Conservation (phyloP, 1,284 basidiomycete genomes). For the Ustilago bromivora region DNA sequence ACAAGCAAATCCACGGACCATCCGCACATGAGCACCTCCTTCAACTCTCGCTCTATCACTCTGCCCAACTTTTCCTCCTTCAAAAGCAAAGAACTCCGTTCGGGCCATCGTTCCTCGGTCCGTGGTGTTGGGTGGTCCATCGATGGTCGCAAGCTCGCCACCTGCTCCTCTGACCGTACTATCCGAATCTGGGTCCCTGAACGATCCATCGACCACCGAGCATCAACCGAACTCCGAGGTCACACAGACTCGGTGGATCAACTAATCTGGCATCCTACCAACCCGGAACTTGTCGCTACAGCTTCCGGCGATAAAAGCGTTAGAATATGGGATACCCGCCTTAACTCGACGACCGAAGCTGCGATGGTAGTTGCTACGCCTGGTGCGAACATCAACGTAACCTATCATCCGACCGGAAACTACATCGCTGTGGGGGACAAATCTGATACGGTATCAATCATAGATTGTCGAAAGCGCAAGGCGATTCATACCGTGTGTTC, state of each 20-base stretch:
- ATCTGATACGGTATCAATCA: constrained; percentile 57
- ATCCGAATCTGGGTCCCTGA: constrained; percentile 64
- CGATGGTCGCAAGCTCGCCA: constrained; percentile 60
- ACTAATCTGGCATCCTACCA: constrained; percentile 55
- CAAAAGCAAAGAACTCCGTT: constrained; percentile 47
- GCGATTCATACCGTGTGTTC: constrained; percentile 49
- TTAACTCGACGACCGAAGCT: neutral
- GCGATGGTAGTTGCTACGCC: constrained; percentile 28
- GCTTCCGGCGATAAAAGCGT: constrained; percentile 61
- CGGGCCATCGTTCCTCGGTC: constrained; percentile 44
- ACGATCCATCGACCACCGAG: constrained; percentile 54
- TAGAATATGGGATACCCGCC: constrained; percentile 61
- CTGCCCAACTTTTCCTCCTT: constrained; percentile 26
- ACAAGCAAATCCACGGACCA: neutral
- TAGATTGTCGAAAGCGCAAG: constrained; percentile 40
- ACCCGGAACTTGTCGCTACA: constrained; percentile 60
- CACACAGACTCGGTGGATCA: constrained; percentile 65
- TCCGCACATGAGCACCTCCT: neutral
- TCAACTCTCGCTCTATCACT: constrained; percentile 20
- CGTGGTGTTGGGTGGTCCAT: constrained; percentile 61
- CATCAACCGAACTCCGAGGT: constrained; percentile 59
- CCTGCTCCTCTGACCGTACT: constrained; percentile 48
- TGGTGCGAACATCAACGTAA: constrained; percentile 62
- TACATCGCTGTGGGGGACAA: constrained; percentile 63
- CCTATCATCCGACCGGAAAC: constrained; percentile 57